Evolutionary conservation across 2,329 filamentous ascomycete species (phyloP), one percentile per base, ranked within the genome.

Genomic region (Calonectria crousiana): DNA sequence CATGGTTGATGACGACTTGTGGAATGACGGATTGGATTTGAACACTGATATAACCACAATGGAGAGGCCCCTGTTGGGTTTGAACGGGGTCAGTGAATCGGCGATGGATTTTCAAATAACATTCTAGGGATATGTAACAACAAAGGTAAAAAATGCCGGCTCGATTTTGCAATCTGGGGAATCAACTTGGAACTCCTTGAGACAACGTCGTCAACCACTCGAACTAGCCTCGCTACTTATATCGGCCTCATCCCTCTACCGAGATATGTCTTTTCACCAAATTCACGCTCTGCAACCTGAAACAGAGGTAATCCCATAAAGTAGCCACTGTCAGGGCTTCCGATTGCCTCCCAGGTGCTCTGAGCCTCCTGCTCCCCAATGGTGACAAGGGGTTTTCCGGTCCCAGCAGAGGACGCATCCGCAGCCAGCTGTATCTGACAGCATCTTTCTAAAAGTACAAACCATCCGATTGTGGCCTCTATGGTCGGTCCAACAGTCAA

Each of bases 361-460:
- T 82, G 85, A 1, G 94, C 93, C 81, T 95, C 93, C 67, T 92
- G 90, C 1, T 93, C 90, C 11, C 88, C 86, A 78, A 95, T 93
- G 83, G 93, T 92, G 36, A 94, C 85, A 0, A 93, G 94, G 81
- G 89, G 84, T 1, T 89, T 88, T 1, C 93, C 93, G 3, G 91
- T 86, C 0, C 93, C 93, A 0, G 83, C 90, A 0, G 91, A 91
- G 0, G 90, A 91, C 0, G 90, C 90, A 80, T 92, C 90, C 1
- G 89, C 90, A 67, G 92, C 75, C 20, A 90, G 78, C 80, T 90
- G 88, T 3, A 84, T 84, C 73, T 86, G 85, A 74, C 88, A 89
- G 73, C 86, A 88, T 75, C 84, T 87, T 73, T 89, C 89, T 69
- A 90, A 81, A 56, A 85, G 85, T 72, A 88, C 85, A 79, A 91